Conservation (phyloP, 495 filamentous ascomycete genomes). For the Lentithecium fluviatile region DNA sequence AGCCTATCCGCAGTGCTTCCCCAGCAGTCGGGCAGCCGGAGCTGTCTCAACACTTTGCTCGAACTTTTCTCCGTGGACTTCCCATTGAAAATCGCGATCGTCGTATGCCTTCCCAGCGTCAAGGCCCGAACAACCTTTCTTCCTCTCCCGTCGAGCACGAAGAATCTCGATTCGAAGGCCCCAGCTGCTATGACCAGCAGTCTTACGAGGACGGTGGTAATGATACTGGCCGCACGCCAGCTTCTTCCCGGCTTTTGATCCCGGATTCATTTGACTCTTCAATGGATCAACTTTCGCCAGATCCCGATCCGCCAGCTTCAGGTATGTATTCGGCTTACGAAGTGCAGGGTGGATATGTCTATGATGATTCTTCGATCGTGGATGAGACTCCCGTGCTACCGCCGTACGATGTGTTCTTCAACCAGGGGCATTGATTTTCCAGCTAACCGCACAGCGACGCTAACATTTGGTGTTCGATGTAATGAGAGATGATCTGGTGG, state of each 20-base stretch:
- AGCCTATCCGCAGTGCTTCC: conserved; percentile 18
- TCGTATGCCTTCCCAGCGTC: background rate
- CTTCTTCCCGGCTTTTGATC: background rate
- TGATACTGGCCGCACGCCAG: background rate
- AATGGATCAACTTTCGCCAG: background rate
- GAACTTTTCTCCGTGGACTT: background rate
- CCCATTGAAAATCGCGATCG: background rate
- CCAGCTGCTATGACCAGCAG: background rate
- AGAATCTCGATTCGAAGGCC: background rate
- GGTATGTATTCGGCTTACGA: conserved; percentile 2
- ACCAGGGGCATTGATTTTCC: too few species aligned
- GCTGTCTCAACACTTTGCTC: conserved; percentile 12
- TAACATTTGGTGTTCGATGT: too few species aligned
- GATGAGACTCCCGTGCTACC: too few species aligned
- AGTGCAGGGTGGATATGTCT: background rate
- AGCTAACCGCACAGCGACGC: too few species aligned
- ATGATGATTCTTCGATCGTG: background rate
- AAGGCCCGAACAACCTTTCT: background rate
- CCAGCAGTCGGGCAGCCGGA: background rate
- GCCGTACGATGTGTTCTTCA: too few species aligned
- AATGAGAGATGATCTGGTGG: too few species aligned
- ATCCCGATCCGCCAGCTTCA: background rate
- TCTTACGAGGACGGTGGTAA: background rate
- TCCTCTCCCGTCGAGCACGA: background rate
- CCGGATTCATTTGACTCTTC: background rate